Evolutionary conservation across 768 basidiomycete genomes (phyloP).

Genomic region (Tricholoma flavovirens): DNA sequence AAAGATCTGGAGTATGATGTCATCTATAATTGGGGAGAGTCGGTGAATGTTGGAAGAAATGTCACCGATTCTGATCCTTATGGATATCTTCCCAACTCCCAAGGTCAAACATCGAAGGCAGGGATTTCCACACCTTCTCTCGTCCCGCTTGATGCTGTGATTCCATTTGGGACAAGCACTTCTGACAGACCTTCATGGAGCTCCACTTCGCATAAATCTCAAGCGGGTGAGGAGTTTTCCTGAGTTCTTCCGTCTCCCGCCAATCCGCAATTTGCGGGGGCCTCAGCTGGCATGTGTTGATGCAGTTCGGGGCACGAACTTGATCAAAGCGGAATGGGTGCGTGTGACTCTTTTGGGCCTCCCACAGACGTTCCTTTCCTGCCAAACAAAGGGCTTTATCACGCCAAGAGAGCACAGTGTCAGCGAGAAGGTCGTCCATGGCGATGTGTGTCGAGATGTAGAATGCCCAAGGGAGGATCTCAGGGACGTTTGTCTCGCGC

Average conservation of each 20-base stretch:
- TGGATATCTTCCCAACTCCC: conserved; percentile 34
- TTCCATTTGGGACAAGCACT: conserved; percentile 25
- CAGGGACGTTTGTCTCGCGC: conserved; percentile 32
- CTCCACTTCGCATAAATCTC: conserved; percentile 32
- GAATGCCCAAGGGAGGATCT: conserved; percentile 40
- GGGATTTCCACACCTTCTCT: conserved; percentile 31
- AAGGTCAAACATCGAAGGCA: conserved; percentile 31
- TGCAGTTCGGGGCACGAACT: conserved; percentile 24
- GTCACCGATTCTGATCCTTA: conserved; percentile 28
- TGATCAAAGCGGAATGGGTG: conserved; percentile 35
- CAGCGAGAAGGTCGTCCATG: conserved; percentile 28
- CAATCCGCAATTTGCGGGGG: conserved; percentile 21
- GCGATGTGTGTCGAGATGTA: conserved; percentile 38
- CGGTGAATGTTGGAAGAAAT: not conserved
- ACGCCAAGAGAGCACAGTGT: conserved; percentile 32
- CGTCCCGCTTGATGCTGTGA: conserved; percentile 27
- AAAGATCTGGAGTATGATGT: not conserved
- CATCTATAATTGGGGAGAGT: not conserved
- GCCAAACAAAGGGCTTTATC: conserved; percentile 38
- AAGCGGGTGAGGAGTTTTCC: conserved; percentile 32
- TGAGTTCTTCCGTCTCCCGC: conserved; percentile 27
- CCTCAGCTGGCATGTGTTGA: conserved; percentile 20
- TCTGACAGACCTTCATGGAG: conserved; percentile 26
- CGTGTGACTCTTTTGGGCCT: conserved; percentile 31
- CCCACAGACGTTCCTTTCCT: conserved; percentile 35